Evolutionary conservation across 495 filamentous ascomycete species (phyloP).

Genomic region (Penicillium canescens): DNA sequence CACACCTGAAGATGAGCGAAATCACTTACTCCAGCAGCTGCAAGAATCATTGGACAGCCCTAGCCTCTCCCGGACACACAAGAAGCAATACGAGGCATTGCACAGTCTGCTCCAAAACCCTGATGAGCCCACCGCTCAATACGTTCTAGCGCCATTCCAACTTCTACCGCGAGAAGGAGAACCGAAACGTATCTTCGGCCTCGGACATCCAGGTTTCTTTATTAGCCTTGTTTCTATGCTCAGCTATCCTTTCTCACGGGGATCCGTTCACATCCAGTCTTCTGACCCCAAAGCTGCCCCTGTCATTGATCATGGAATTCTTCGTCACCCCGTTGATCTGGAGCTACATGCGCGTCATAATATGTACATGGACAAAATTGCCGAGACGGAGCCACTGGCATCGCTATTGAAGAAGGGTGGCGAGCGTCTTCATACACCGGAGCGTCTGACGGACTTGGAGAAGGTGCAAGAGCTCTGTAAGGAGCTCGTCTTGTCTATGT

Average conservation of each 20-base stretch:
- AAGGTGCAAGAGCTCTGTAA: slow-evolving; percentile 9
- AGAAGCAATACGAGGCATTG: slow-evolving; percentile 14
- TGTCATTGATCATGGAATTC: slow-evolving; percentile 45
- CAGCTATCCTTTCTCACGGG: slow-evolving; percentile 54
- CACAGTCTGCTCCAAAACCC: slow-evolving; percentile 7
- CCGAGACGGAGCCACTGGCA: slow-evolving; percentile 39
- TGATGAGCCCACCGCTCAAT: slow-evolving; percentile 17
- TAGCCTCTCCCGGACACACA: not conserved
- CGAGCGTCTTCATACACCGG: slow-evolving; percentile 9
- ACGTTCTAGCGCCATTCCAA: slow-evolving; percentile 23
- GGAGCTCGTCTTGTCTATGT: slow-evolving; percentile 24
- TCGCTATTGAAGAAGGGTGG: slow-evolving; percentile 32
- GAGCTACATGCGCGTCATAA: slow-evolving; percentile 44
- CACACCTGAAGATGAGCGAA: slow-evolving; percentile 1
- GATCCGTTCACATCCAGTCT: slow-evolving; percentile 50
- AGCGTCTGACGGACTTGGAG: slow-evolving; percentile 6
- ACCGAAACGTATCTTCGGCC: slow-evolving; percentile 10
- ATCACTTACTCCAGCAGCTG: not conserved
- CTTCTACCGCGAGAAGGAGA: slow-evolving; percentile 2
- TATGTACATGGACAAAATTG: slow-evolving; percentile 45
- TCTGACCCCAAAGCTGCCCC: slow-evolving; percentile 32
- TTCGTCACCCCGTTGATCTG: slow-evolving; percentile 47
- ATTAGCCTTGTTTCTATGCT: slow-evolving; percentile 38
- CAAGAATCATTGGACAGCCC: not conserved
- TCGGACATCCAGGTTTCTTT: slow-evolving; percentile 31